phyloP scores from a whole-genome alignment of 1,284 basidiomycete genomes.

The Cutaneotrichosporon dermatis region DNA sequence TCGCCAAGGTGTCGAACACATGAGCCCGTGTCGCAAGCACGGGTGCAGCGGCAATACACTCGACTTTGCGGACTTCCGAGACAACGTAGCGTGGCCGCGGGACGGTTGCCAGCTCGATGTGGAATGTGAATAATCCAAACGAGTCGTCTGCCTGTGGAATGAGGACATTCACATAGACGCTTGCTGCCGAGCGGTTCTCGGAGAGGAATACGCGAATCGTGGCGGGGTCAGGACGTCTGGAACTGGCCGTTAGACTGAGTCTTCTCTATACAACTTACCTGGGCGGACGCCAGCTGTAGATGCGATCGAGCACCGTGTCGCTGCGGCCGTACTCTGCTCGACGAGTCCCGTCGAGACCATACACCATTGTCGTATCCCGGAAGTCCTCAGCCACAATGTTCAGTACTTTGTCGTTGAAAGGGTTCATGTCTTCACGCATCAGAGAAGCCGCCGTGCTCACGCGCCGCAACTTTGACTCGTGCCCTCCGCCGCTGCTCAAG shows the following conservation, averaged over 20 bases:
- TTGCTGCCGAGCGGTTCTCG: conserved; percentile 28
- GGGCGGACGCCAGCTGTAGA: conserved; percentile 35
- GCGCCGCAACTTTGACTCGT: background rate
- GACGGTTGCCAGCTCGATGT: conserved; percentile 46
- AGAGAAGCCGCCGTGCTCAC: conserved; percentile 1
- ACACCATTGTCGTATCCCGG: conserved; percentile 48
- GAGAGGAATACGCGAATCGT: conserved; percentile 39
- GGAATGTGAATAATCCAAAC: conserved; percentile 55
- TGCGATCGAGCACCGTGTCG: conserved; percentile 38
- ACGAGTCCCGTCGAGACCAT: conserved; percentile 27
- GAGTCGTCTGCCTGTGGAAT: conserved; percentile 51
- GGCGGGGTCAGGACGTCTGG: conserved; percentile 49
- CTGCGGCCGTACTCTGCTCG: conserved; percentile 25
- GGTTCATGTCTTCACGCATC: conserved; percentile 8
- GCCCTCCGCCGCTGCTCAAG: background rate
- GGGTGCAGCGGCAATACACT: conserved; percentile 55
- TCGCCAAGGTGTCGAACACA: conserved; percentile 64
- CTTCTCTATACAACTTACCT: conserved; percentile 22
- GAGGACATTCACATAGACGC: conserved; percentile 49
- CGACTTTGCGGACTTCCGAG: conserved; percentile 38
- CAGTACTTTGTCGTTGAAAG: background rate
- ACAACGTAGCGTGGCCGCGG: conserved; percentile 44
- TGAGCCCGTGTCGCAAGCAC: conserved; percentile 60
- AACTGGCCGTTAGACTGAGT: background rate
- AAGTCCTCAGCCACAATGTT: conserved; percentile 54